Percentiles rank a stretch among this genome's conserved stretches.
These are phyloP conservation scores for Usnea hakonensis DNA, from an alignment of 495 filamentous ascomycete genomes.

Conservation along the genomic window DNA sequence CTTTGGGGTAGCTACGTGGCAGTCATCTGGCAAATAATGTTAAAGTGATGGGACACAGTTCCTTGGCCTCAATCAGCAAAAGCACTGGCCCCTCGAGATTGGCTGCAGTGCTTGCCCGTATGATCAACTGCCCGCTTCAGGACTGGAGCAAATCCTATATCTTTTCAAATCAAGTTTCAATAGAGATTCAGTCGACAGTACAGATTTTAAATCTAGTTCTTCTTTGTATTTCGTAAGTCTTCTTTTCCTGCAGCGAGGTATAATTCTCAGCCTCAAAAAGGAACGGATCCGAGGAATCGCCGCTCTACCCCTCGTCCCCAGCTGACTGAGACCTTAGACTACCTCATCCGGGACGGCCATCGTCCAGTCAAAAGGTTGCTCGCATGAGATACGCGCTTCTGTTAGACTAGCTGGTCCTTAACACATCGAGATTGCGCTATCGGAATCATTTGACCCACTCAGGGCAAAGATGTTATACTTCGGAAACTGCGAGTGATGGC, in stretches of 20 bases:
- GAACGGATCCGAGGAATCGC: neutral
- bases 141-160: neutral
- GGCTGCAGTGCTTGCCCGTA: neutral
- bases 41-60: neutral
- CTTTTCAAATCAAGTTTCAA: neutral
- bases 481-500: neutral
- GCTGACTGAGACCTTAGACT: neutral
- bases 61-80: neutral
- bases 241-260: neutral
- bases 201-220: neutral
- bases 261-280: neutral
- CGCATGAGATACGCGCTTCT: neutral
- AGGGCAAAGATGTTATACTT: neutral
- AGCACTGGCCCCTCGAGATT: neutral
- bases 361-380: neutral
- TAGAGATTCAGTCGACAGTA: neutral
- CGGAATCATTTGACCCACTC: neutral
- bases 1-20: neutral
- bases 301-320: neutral
- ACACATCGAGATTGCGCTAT: neutral
- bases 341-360: too few relatives aligned
- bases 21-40: neutral
- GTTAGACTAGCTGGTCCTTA: neutral
- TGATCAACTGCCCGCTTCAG: neutral
- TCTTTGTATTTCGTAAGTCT: neutral